Evolutionary conservation across 2,329 filamentous ascomycete species (phyloP).

Genomic region (Penicillium sp.): DNA sequence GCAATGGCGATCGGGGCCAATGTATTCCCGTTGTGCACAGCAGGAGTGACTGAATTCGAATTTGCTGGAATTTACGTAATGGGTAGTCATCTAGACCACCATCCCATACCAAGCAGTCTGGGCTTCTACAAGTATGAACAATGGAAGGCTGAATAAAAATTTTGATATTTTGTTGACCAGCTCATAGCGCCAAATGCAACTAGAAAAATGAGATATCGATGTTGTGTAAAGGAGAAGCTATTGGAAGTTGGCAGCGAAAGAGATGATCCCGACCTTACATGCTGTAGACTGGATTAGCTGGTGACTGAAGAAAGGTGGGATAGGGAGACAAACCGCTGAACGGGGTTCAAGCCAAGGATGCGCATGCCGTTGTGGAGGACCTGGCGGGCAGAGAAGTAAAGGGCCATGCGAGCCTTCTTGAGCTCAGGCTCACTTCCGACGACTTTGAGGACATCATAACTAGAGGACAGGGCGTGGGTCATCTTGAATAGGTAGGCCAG

Average conservation of each 20-base stretch:
- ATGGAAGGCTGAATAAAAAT: neutral
- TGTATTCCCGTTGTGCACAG: too few relatives aligned
- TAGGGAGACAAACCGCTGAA: constrained; percentile 49
- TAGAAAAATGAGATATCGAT: constrained; percentile 17
- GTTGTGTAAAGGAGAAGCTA: constrained; percentile 10
- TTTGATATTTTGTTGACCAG: constrained; percentile 16
- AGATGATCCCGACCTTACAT: constrained; percentile 23
- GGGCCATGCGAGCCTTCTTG: constrained; percentile 58
- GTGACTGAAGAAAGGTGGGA: neutral
- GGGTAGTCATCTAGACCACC: too few relatives aligned
- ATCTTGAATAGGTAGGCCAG: constrained; percentile 67
- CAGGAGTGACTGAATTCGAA: too few relatives aligned
- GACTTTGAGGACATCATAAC: constrained; percentile 63
- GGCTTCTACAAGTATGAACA: too few relatives aligned
- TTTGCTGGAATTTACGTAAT: too few relatives aligned
- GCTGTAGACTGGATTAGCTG: constrained; percentile 19
- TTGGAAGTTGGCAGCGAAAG: constrained; percentile 1
- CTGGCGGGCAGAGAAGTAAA: constrained; percentile 62
- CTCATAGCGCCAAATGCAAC: constrained; percentile 24
- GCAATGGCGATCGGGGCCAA: too few relatives aligned
- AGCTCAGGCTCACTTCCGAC: constrained; percentile 58
- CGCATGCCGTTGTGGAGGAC: constrained; percentile 66
- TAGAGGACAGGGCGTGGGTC: constrained; percentile 60
- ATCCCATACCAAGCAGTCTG: too few relatives aligned
- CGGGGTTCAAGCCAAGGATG: constrained; percentile 63